Evolutionary conservation across 2,329 filamentous ascomycete species (phyloP).

Genomic region (Lachnellula cervina): DNA sequence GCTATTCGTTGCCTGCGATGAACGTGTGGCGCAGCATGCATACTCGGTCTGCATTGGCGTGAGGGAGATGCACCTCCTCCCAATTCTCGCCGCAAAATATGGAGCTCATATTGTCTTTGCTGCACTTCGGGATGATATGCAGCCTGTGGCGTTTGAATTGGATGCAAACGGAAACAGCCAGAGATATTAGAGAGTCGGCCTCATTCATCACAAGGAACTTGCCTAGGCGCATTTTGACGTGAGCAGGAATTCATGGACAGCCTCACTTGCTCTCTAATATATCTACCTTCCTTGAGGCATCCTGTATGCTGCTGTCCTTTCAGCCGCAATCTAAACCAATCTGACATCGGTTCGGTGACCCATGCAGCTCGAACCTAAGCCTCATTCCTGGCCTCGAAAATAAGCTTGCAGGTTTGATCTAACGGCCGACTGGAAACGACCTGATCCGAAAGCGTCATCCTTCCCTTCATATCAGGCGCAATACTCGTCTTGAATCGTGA

Average conservation of each 20-base stretch:
- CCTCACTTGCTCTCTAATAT: not conserved
- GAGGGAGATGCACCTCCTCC: not conserved
- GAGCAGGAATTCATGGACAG: not conserved
- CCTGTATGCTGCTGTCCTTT: no score
- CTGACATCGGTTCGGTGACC: not conserved
- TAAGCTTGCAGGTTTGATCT: conserved; percentile 53
- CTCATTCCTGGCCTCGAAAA: conserved; percentile 8
- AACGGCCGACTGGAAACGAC: conserved; percentile 60
- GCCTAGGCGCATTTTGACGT: no score
- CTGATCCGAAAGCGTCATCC: conserved; percentile 62
- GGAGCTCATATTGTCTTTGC: not conserved
- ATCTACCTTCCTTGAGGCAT: no score
- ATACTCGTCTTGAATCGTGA: conserved; percentile 47
- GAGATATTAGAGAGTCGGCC: no score
- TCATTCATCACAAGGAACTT: no score
- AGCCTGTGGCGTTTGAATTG: no score
- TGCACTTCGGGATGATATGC: no score
- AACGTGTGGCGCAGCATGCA: not conserved
- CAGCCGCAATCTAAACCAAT: not conserved
- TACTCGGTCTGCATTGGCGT: not conserved
- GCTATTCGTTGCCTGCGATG: not conserved
- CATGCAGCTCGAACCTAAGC: not conserved
- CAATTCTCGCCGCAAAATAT: not conserved
- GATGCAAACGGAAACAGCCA: no score
- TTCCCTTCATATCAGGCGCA: conserved; percentile 47